Evolutionary conservation across 805 yeast species (phyloP).

Genomic region (Hanseniaspora lachancei): DNA sequence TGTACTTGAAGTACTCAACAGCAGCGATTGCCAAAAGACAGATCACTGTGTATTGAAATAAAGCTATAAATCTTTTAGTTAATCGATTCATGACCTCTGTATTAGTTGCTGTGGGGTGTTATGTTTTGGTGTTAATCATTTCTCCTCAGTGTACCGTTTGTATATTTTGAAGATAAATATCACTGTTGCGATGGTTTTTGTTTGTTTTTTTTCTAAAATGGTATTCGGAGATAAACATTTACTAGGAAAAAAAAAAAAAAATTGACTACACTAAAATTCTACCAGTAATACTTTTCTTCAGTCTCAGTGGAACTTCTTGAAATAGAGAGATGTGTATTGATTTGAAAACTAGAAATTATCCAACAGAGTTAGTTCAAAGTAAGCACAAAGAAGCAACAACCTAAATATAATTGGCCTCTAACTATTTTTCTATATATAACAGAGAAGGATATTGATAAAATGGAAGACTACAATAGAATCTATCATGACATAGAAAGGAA

Average conservation of each 20-base stretch:
- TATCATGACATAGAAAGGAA: not conserved
- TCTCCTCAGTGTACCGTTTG: not conserved
- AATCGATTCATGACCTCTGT: not conserved
- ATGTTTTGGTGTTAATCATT: not conserved
- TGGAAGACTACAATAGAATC: not conserved
- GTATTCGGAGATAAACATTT: no score
- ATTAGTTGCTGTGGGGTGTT: not conserved
- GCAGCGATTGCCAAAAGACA: slow-evolving; percentile 29
- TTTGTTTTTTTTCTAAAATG: no score
- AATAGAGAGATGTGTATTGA: no score
- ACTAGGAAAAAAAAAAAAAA: no score
- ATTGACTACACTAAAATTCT: no score
- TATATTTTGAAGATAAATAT: no score
- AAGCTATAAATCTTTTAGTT: slow-evolving; percentile 2
- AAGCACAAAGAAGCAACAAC: not conserved
- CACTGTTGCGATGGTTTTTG: no score
- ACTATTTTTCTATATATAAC: not conserved
- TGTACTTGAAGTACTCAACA: slow-evolving; percentile 33
- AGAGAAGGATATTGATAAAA: not conserved
- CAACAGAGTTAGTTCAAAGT: not conserved
- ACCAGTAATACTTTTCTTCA: no score
- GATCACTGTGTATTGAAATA: slow-evolving; percentile 23
- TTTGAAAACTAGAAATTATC: no score
- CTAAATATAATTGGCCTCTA: not conserved
- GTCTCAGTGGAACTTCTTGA: no score